phyloP scores from a whole-genome alignment of 148 eudicot species.

The Nepenthes gracilis region DNA sequence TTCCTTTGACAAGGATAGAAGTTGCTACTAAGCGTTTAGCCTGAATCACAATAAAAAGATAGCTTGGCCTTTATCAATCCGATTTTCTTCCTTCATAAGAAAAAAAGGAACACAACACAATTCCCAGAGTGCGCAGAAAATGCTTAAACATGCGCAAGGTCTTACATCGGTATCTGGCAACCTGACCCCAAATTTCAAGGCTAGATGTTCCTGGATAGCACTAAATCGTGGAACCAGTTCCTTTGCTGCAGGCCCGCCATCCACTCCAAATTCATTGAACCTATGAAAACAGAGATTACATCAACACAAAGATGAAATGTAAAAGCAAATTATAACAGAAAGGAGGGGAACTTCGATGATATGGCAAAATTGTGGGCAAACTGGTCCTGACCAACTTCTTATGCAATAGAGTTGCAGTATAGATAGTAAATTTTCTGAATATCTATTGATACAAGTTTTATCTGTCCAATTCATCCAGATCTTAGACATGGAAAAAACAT shows the following conservation, averaged over 20 bases:
- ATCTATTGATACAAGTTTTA: too few species aligned
- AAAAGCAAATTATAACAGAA: not conserved
- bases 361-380: too few species aligned
- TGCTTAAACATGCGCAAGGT: not conserved
- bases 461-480: too few species aligned
- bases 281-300: constrained; percentile 14
- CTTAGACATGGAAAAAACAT: too few species aligned
- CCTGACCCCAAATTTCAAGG: constrained; percentile 30
- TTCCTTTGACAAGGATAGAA: constrained; percentile 45
- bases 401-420: too few species aligned
- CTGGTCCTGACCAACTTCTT: too few species aligned
- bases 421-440: too few species aligned
- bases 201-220: constrained; percentile 23
- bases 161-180: constrained; percentile 46
- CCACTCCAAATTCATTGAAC: constrained; percentile 68
- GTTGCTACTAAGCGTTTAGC: constrained; percentile 43
- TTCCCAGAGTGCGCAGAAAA: not conserved
- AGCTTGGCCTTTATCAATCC: not conserved
- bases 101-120: too few species aligned
- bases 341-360: too few species aligned
- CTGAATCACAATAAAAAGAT: constrained; percentile 20
- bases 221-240: constrained; percentile 43
- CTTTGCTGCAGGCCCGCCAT: constrained; percentile 75
- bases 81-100: not conserved
- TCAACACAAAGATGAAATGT: not conserved